Conservation (phyloP, 192 early-diverging fungal species). For the Coemansia erecta region DNA sequence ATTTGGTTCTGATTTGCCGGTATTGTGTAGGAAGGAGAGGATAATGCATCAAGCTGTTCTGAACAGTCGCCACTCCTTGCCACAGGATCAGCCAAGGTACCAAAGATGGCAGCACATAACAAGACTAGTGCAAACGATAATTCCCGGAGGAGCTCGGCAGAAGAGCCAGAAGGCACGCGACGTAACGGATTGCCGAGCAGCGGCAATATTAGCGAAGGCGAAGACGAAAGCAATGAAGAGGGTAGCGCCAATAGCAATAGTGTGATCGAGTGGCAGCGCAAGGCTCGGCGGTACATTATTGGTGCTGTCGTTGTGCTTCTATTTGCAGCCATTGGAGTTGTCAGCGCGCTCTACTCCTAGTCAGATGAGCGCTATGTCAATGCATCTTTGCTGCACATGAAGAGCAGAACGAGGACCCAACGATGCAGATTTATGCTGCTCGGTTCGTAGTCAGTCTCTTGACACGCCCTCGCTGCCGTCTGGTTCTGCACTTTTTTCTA, state of each 20-base stretch:
- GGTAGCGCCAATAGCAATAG: not conserved
- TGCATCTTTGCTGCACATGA: no score
- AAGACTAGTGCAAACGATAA: not conserved
- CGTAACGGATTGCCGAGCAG: not conserved
- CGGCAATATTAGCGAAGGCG: not conserved
- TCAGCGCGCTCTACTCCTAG: not conserved
- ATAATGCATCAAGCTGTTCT: not conserved
- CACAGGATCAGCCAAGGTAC: constrained; percentile 1
- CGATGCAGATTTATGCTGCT: no score
- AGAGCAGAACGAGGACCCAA: no score
- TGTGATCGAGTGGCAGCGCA: not conserved
- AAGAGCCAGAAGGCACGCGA: not conserved
- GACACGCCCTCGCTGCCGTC: no score
- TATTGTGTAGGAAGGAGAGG: not conserved
- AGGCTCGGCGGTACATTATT: constrained; percentile 8
- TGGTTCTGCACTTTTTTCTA: no score
- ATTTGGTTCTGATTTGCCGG: not conserved
- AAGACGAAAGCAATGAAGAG: not conserved
- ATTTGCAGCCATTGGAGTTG: not conserved
- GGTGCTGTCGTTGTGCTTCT: not conserved
- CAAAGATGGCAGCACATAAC: not conserved
- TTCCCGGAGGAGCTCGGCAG: not conserved
- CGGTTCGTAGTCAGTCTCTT: no score
- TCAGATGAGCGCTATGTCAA: not conserved
- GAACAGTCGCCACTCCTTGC: constrained; percentile 16